Base-by-base conservation (phyloP, 2,329 filamentous ascomycete species). In the Ophiosphaerella herpotricha region DNA sequence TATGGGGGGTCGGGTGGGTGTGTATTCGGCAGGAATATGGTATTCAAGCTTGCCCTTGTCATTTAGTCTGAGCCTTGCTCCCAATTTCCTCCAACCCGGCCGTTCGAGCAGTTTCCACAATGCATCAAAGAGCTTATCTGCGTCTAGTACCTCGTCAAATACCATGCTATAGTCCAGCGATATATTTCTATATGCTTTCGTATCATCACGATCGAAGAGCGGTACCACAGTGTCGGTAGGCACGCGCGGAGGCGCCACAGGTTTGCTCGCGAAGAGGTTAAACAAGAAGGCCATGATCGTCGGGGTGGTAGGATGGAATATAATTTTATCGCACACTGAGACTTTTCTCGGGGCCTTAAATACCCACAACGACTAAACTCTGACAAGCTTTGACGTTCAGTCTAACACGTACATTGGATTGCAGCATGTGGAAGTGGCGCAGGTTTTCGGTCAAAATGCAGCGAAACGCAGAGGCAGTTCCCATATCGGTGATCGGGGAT, bases 91-190 rank as follows among this genome's bases (percentile, higher is more conserved):
- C 79, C 78, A 82, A 31, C 75, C 75, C 1, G 73, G 75, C 7
- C 70, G 73, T 11, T 75, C 67, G 7, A 81, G 53, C 12, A 82
- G 59, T 12, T 55, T 60, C 8, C 64, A 59, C 1, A 81, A 61
- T 1, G 76, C 60, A 5, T 37, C 45, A 2, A 65, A 61, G 1
- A 82, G 65, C 38, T 67, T 76, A 0, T 73, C 56, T 0, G 71
- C 55, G 47, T 82, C 77, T 3, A 82, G 70, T 1, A 79, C 75
- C 49, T 78, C 74, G 50, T 81, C 74, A 55, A 80, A 81, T 4
- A 67, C 64, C 26, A 80, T 64, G 0, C 71, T 71, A 26, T 60
- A 57, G 32, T 60, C 39, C 5, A 64, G 6, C 3, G 45, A 34
- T 3, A 67, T 18, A 4, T 41, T 38, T 7, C 52, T 40, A 23